Base-by-base conservation (phyloP, 495 filamentous ascomycete genomes). In the Bombardia bombarda region DNA sequence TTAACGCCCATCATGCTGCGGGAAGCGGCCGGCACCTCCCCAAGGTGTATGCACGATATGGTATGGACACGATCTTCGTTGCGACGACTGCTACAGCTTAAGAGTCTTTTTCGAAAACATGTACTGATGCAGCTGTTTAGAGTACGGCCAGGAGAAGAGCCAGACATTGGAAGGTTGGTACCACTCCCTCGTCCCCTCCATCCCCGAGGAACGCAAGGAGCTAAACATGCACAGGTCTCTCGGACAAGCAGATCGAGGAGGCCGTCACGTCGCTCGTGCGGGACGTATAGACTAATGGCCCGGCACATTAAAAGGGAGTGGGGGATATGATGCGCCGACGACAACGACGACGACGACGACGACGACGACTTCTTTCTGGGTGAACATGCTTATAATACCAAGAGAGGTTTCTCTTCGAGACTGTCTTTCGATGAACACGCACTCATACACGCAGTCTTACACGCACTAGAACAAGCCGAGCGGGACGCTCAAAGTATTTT, bases 1-100 rank as follows among this genome's bases (percentile, higher is more conserved):
- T 68, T 87, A 63, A 95, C 78, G 32, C 92, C 92, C 37, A 97
- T 98, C 66, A 69, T 98, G 73, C 77, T 98, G 39, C 85, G 92
- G 50, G 93, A 98, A 67, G 92, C 93, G 24, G 61, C 75, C 38
- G 87, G 82, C 47, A 85, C 80, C 66, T 84, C 58, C 90, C 92
- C 32, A 82, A 77, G 55, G 83, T 98, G 33, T 97, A 83, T 64
- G 89, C 93, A 47, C 73, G 92, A 81, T 98, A 90, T 57, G 90
- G 90, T 95, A 65, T 51, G 86, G 72, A n/a, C n/a, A n/a, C n/a
- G n/a, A n/a, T n/a, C n/a, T n/a, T 28, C 13, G 32, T 6, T 3
- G 16, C 14, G n/a, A n/a, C n/a, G n/a, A n/a, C n/a, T n/a, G n/a
- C n/a, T n/a, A n/a, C n/a, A n/a, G n/a, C n/a, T n/a, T n/a, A n/a